Evolutionary conservation across 2,329 filamentous ascomycete species (phyloP), one percentile per base, ranked within the genome.

Genomic region (Penicillium rolfsii): DNA sequence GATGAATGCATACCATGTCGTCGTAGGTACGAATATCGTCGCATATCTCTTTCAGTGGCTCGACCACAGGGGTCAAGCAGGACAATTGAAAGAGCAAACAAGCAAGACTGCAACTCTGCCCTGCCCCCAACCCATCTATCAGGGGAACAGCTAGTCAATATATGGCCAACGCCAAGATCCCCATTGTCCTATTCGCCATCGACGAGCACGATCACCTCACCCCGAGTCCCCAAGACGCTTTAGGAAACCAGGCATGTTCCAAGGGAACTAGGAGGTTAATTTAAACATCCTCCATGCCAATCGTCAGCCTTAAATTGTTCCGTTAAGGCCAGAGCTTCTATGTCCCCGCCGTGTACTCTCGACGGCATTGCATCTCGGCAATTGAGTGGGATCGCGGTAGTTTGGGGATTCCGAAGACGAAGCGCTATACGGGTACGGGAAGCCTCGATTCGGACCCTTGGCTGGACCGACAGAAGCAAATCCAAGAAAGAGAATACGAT

Each of bases 201-300:
- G 62, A 57, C 59, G 61, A 61, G 56, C 63, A 61, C 58, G 57
- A 74, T 74, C 73, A 75, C 73, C 69, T 74, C 73, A 75, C 68
- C 35, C 16, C 57, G 53, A 45, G 46, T 22, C 19, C 53, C 61
- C 62, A 69, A 60, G 53, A 64, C 64, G 43, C 19, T 63, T 63
- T 65, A 30, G 57, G 59, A 64, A 61, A 49, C 46, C 24, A 57
- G 24, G 24, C 58, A 45, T 41, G 45, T 43, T 43, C 14, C 43
- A 22, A 60, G 59, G 62, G 54, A 54, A 41, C 54, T 56, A 59
- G 28, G 58, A 71, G 55, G 64, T 66, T 61, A 57, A 57, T 57
- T 63, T 69, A 66, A 65, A 58, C 61, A 60, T 66, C 52, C 52
- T 3, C 28, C 50, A 62, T 56, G 52, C 64, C 19, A 41, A 63